Evolutionary conservation across 495 filamentous ascomycete species (phyloP).

Genomic region (Penicillium taxi): DNA sequence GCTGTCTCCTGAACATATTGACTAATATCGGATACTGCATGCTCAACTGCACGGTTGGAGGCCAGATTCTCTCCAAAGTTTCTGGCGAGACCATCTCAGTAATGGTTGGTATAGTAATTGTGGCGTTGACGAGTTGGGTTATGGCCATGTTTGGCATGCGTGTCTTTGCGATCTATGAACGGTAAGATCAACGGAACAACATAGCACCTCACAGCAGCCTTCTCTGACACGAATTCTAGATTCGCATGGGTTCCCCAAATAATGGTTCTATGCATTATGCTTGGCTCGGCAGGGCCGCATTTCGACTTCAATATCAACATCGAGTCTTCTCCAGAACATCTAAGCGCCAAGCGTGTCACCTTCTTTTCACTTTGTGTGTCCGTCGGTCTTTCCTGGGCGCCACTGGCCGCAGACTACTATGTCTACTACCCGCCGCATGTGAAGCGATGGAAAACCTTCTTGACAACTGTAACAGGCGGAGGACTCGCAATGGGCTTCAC

Average conservation of each 20-base stretch:
- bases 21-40: constrained; percentile 63
- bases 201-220: neutral
- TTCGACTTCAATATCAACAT: constrained; percentile 50
- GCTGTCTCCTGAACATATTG: constrained; percentile 59
- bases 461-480: constrained; percentile 44
- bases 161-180: constrained; percentile 65
- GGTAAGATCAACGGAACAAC: constrained; percentile 12
- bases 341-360: constrained; percentile 52
- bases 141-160: constrained; percentile 69
- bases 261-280: constrained; percentile 56
- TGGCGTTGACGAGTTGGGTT: constrained; percentile 51
- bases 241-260: constrained; percentile 64
- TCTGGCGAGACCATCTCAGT: constrained; percentile 51
- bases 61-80: constrained; percentile 52
- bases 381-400: constrained; percentile 46
- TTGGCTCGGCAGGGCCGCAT: constrained; percentile 56
- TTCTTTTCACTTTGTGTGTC: constrained; percentile 58
- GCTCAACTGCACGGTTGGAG: constrained; percentile 49
- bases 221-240: constrained; percentile 24
- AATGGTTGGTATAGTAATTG: constrained; percentile 61
- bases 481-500: constrained; percentile 46
- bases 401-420: constrained; percentile 48
- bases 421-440: constrained; percentile 49
- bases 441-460: constrained; percentile 35
- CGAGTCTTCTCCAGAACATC: constrained; percentile 25